These are phyloP conservation scores for Amanita rubescens DNA, from an alignment of 768 basidiomycete species.

Conservation along the genomic window DNA sequence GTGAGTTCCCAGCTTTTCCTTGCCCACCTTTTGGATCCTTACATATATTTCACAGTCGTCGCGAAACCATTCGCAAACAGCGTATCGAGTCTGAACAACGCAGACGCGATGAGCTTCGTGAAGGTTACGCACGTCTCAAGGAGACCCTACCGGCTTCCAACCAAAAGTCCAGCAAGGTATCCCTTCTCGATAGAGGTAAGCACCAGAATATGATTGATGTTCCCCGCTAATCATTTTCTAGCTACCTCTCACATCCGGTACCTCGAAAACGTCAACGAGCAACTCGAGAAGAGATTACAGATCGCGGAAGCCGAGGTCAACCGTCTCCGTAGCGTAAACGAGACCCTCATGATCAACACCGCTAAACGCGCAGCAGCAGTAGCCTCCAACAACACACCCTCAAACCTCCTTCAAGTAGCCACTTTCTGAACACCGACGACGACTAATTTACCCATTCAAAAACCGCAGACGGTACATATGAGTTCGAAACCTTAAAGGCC, in stretches of 20 bases:
- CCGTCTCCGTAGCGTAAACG: conserved; percentile 79
- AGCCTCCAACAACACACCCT: conserved; percentile 28
- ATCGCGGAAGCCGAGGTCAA: conserved; percentile 74
- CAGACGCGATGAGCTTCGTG: conserved; percentile 86
- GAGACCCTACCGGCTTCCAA: conserved; percentile 83
- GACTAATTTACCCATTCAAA: conserved; percentile 6
- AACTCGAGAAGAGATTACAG: conserved; percentile 70
- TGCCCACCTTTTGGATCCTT: neutral
- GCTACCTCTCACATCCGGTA: conserved; percentile 84
- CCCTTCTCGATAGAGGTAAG: conserved; percentile 77
- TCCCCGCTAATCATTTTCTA: conserved; percentile 18
- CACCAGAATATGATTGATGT: conserved; percentile 8
- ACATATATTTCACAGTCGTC: conserved; percentile 39
- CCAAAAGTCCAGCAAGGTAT: conserved; percentile 92
- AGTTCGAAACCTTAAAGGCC: conserved; percentile 48
- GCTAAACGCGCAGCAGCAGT: conserved; percentile 53
- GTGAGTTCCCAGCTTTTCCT: conserved; percentile 22
- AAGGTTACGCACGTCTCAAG: conserved; percentile 87
- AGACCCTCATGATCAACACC: conserved; percentile 82
- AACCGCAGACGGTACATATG: conserved; percentile 24
- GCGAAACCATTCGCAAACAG: conserved; percentile 86
- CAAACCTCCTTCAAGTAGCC: conserved; percentile 16
- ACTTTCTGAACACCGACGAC: conserved; percentile 1
- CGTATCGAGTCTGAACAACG: conserved; percentile 93
- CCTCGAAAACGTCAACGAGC: conserved; percentile 72